Percentiles rank a stretch among this genome's conserved stretches.
Conservation (phyloP, 2,329 filamentous ascomycete species). For the Zymoseptoria ardabiliae region DNA sequence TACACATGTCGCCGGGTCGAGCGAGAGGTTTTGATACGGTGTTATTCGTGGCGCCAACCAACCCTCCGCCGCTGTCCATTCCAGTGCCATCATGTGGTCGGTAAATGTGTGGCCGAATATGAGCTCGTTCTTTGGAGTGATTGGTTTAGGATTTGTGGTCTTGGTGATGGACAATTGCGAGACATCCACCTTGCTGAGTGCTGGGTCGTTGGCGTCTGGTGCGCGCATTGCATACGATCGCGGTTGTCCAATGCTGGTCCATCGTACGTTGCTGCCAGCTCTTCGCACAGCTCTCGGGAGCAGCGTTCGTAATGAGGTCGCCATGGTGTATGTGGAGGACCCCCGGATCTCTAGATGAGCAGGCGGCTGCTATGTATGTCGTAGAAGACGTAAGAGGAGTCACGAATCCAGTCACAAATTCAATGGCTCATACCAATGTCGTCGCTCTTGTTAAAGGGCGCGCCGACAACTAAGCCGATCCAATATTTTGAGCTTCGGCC, state of each 20-base stretch:
- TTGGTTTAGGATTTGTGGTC: constrained; percentile 66
- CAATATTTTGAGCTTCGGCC: not conserved
- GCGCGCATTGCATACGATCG: constrained; percentile 37
- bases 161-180: constrained; percentile 66
- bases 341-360: not conserved
- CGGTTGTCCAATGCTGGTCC: not conserved
- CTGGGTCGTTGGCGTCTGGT: constrained; percentile 41
- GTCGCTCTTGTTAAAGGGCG: not conserved
- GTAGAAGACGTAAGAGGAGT: not conserved
- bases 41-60: constrained; percentile 78
- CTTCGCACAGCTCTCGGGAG: constrained; percentile 6
- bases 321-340: constrained; percentile 6
- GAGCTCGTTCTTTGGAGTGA: constrained; percentile 70
- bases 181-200: constrained; percentile 66
- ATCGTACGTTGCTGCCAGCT: constrained; percentile 2
- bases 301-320: constrained; percentile 13
- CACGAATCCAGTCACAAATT: not conserved
- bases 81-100: constrained; percentile 93
- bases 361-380: not conserved
- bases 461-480: not conserved
- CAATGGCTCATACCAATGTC: not conserved
- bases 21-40: constrained; percentile 93
- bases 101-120: constrained; percentile 90
- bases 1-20: constrained; percentile 92
- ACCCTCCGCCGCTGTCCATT: constrained; percentile 81